Base-by-base conservation (phyloP, 1,139 yeast genomes). In the Yamadazyma songkhlaensis region DNA sequence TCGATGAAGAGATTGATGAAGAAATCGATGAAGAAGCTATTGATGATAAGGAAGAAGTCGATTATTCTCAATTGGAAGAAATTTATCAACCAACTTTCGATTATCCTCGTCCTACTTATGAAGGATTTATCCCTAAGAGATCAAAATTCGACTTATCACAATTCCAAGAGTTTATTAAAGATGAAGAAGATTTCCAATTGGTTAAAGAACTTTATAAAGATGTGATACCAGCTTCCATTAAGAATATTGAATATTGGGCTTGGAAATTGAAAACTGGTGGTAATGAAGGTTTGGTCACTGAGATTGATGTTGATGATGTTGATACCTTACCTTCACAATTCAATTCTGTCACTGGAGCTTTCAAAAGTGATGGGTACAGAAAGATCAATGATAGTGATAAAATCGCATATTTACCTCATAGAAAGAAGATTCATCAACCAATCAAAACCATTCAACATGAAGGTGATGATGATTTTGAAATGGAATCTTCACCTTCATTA, bases 371-470 rank as follows among this genome's bases (percentile, higher is more conserved):
- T 41, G 96, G 96, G 0, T 87, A 82, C 55, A 64, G 64, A 37
- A 85, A 84, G 56, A 81, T 88, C 29, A 76, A 84, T 0, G 96
- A 88, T 48, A 71, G 77, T 0, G 75, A 81, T 37, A 90, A 90
- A 55, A 67, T 77, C 9, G 84, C 78, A 41, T 90, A 88, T 51
- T 67, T 90, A 38, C 94, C 95, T 3, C 96, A 89, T 57, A 59
- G 82, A 72, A 59, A 81, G 60, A 61, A 67, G 67, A 42, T 74
- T 53, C 63, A 69, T 41, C 74, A 77, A 48, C 80, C 81, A 8
- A 59, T 78, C 45, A 77, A 76, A 47, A 78, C 83, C 0, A 64
- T 79, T 20, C 79, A 74, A 46, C 72, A 74, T 45, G 84, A 79
- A 39, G 79, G 72, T 26, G 82, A 77, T 9, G 77, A 74, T 13